A percentile compares a stretch with the other conserved stretches of the same genome.
These are phyloP conservation scores for Camelina hispida DNA, from an alignment of 345 rosid species.

Conservation along the genomic window DNA sequence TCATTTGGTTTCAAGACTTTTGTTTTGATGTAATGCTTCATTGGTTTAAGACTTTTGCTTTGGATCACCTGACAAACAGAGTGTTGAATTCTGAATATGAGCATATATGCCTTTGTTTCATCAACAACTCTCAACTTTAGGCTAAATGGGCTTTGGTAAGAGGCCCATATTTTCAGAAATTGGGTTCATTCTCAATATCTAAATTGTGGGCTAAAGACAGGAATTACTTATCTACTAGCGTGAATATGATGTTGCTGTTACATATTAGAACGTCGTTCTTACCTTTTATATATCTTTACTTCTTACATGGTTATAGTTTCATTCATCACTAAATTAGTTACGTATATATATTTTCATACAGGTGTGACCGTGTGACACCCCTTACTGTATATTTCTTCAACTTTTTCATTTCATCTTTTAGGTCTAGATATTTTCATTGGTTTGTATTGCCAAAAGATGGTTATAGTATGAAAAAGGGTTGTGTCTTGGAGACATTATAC, in stretches of 20 bases:
- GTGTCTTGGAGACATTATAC: slow-evolving; percentile 28
- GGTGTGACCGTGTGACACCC: no score
- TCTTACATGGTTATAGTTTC: neutral
- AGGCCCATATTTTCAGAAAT: slow-evolving; percentile 21
- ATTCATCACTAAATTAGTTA: neutral
- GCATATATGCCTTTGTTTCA: neutral
- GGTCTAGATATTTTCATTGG: neutral
- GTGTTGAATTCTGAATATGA: slow-evolving; percentile 22
- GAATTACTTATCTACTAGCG: neutral
- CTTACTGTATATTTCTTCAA: neutral
- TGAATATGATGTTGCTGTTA: neutral
- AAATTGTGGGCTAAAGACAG: neutral
- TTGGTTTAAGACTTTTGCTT: slow-evolving; percentile 15
- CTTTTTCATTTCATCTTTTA: no score
- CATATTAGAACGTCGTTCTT: neutral
- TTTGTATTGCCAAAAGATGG: neutral
- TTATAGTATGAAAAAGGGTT: neutral
- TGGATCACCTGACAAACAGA: neutral
- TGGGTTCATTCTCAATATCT: neutral
- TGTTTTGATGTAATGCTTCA: neutral
- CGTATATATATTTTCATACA: neutral
- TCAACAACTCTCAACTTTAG: slow-evolving; percentile 7
- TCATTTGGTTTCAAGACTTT: slow-evolving; percentile 15
- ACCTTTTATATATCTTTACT: neutral
- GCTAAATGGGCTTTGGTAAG: neutral